Evolutionary conservation across 768 basidiomycete species (phyloP), one percentile per base, ranked within the genome.

Genomic region (Amanita rubescens): DNA sequence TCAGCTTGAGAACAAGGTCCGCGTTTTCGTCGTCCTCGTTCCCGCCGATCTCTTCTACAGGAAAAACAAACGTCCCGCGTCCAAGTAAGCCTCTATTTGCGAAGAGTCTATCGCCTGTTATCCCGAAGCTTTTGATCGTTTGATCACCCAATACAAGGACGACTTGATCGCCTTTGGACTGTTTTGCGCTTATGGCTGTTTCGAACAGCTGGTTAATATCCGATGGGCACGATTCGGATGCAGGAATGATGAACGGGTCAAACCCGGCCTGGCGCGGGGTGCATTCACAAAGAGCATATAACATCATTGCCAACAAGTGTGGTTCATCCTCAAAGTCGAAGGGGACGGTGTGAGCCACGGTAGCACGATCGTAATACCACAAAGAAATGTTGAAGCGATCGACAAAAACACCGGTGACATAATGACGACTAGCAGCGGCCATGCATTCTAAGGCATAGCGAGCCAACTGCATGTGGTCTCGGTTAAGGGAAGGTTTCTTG

Each of bases 351-450:
- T 54, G 57, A 17, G 63, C 51, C 5, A 62, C 52, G n/a, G 63
- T 62, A 12, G 55, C 42, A 12, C 64, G 56, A 54, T 69, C 66
- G 37, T 55, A 63, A 49, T 67, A 69, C 60, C 61, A 65, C 5
- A 68, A 53, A 1, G 51, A 58, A 11, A 64, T 50, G 7, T 9
- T 45, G 1, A 46, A 56, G 17, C 57, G 34, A 17, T 63, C 53
- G 11, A 68, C 56, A 39, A 60, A 55, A 17, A 65, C 55, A 5
- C 67, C 62, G 17, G 60, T 56, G 0, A 53, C 51, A 45, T 57
- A 63, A 35, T 56, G 50, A 10, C 65, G 59, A 51, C 54, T 57
- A n/a, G 53, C 53, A 2, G 39, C 45, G 12, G 38, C 51, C 35
- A 65, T 53, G 37, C 56, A 57, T 44, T 60, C 58, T 17, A 59